These are phyloP conservation scores for Lachnellula cervina DNA, from an alignment of 2,329 filamentous ascomycete species.

Conservation along the genomic window DNA sequence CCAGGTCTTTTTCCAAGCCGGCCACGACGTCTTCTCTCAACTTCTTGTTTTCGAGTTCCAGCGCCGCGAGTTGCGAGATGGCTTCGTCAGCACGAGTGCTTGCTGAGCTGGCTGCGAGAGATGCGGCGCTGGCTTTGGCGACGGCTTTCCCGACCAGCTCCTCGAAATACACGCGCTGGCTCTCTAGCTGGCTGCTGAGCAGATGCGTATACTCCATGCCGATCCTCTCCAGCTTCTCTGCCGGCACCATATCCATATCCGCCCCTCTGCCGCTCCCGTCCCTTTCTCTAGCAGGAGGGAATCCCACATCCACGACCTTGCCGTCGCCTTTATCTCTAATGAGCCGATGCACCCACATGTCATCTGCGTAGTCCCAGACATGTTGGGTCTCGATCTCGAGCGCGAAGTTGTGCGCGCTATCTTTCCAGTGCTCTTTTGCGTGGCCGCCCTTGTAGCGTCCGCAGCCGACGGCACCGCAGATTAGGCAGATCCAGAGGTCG, in stretches of 20 bases:
- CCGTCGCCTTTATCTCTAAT: slow-evolving; percentile 92
- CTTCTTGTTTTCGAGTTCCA: slow-evolving; percentile 51
- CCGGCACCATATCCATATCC: slow-evolving; percentile 64
- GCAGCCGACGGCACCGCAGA: slow-evolving; percentile 89
- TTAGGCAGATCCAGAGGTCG: slow-evolving; percentile 92
- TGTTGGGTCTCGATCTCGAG: slow-evolving; percentile 91
- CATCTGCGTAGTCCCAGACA: slow-evolving; percentile 96
- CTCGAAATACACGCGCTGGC: slow-evolving; percentile 89
- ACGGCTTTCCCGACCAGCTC: slow-evolving; percentile 84
- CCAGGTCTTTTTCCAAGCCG: slow-evolving; percentile 66
- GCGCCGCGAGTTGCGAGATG: slow-evolving; percentile 42
- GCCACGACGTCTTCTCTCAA: slow-evolving; percentile 52
- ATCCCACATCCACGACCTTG: slow-evolving; percentile 84
- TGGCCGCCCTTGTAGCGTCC: slow-evolving; percentile 92
- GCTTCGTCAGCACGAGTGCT: slow-evolving; percentile 45
- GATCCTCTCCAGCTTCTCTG: slow-evolving; percentile 68
- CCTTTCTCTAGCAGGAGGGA: slow-evolving; percentile 24
- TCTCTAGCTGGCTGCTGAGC: slow-evolving; percentile 86
- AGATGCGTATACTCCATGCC: slow-evolving; percentile 93
- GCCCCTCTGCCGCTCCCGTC: slow-evolving; percentile 3
- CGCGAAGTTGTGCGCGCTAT: slow-evolving; percentile 83
- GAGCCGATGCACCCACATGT: slow-evolving; percentile 91
- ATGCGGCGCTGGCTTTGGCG: slow-evolving; percentile 78
- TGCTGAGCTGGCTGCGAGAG: slow-evolving; percentile 61
- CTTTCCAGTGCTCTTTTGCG: slow-evolving; percentile 88